Percentiles rank a stretch among this genome's conserved stretches.
phyloP scores from a whole-genome alignment of 306 rosid species.

The Alnus glutinosa region DNA sequence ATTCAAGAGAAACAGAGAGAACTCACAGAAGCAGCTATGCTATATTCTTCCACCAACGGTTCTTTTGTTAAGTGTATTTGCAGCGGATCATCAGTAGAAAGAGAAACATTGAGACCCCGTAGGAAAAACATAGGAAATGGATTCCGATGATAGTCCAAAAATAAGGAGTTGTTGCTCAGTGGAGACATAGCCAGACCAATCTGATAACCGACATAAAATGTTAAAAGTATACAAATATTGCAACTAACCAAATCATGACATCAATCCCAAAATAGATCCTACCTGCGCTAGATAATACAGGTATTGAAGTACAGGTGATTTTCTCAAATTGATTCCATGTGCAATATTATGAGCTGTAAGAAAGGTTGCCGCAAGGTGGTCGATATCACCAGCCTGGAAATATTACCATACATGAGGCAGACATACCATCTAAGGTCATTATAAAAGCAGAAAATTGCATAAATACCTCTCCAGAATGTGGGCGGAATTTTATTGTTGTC shows the following conservation, averaged over 20 bases:
- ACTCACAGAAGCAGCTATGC: constrained; percentile 98
- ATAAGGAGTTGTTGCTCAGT: constrained; percentile 89
- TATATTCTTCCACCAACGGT: constrained; percentile 96
- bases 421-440: constrained; percentile 7
- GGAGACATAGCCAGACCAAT: constrained; percentile 99
- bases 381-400: constrained; percentile 93
- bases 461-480: constrained; percentile 95
- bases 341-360: constrained; percentile 85
- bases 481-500: constrained; percentile 96
- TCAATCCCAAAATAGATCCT: constrained; percentile 18
- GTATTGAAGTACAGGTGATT: constrained; percentile 93
- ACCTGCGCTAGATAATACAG: constrained; percentile 92
- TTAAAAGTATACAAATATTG: constrained; percentile 16
- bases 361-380: constrained; percentile 97
- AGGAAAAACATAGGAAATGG: constrained; percentile 89
- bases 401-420: constrained; percentile 28
- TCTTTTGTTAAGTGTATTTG: constrained; percentile 98
- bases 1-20: constrained; percentile 33
- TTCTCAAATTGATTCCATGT: constrained; percentile 94
- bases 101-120: constrained; percentile 94
- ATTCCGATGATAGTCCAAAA: constrained; percentile 95
- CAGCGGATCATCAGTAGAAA: constrained; percentile 98
- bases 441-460: constrained; percentile 19
- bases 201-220: constrained; percentile 35
- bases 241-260: constrained; percentile 18